Percentiles rank a stretch among this genome's conserved stretches.
Conservation (phyloP, 805 yeast genomes). For the Scheffersomyces spartinae region DNA sequence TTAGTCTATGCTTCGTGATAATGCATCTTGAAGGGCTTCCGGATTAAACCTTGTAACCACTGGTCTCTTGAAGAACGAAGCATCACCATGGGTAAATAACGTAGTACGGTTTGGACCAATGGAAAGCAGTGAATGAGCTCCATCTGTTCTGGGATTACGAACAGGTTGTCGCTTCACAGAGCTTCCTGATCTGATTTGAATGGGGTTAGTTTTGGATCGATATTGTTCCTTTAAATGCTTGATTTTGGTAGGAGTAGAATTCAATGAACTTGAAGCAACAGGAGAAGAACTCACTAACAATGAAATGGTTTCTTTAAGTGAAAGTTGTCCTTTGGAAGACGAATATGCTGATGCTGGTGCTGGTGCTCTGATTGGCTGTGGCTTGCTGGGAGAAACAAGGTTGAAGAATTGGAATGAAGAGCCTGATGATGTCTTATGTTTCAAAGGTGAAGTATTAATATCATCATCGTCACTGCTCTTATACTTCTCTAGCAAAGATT, state of each 20-base stretch:
- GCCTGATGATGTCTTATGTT: no score
- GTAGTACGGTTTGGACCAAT: slow-evolving; percentile 21
- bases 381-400: no score
- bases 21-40: slow-evolving; percentile 19
- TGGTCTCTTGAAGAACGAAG: slow-evolving; percentile 20
- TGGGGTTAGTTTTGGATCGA: slow-evolving; percentile 15
- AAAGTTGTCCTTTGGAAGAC: no score
- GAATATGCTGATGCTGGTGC: no score
- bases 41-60: slow-evolving; percentile 18
- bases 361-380: no score
- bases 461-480: no score
- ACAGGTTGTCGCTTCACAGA: slow-evolving; percentile 16
- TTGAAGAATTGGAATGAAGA: no score
- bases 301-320: no score
- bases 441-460: no score
- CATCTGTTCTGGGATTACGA: slow-evolving; percentile 9
- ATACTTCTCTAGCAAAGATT: no score
- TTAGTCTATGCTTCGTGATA: slow-evolving; percentile 8
- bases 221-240: slow-evolving; percentile 10
- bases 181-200: no score
- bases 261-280: neutral
- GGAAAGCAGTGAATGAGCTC: slow-evolving; percentile 15
- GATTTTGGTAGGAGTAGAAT: slow-evolving; percentile 1
- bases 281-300: no score
- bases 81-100: slow-evolving; percentile 19